Conservation (phyloP, 83 land plant species). For the Diphasiastrum complanatum region DNA sequence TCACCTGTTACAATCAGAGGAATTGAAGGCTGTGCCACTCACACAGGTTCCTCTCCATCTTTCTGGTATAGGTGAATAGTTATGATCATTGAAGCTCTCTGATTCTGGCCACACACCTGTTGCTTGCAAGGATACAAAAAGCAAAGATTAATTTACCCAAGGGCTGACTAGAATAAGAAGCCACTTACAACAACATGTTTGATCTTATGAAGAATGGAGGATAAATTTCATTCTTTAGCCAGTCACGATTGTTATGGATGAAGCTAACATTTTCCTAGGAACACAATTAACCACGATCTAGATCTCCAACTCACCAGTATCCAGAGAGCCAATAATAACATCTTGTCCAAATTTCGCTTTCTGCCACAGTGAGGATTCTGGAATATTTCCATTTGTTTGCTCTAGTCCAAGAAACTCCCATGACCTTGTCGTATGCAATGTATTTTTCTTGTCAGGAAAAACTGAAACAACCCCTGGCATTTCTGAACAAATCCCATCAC, state of each 20-base stretch:
- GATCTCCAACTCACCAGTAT: constrained; percentile 34
- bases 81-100: constrained; percentile 58
- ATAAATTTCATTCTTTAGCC: no score
- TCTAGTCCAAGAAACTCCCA: constrained; percentile 52
- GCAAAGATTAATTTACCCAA: not conserved
- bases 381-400: constrained; percentile 8
- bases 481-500: constrained; percentile 45
- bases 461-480: constrained; percentile 53
- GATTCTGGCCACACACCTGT: constrained; percentile 77
- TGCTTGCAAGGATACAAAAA: not conserved
- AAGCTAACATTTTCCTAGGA: no score
- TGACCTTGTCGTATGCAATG: constrained; percentile 70
- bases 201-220: no score
- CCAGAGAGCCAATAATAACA: constrained; percentile 47
- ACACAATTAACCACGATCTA: no score
- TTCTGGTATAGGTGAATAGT: constrained; percentile 48
- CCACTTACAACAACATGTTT: no score
- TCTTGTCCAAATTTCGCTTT: constrained; percentile 26
- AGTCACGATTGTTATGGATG: no score
- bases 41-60: constrained; percentile 64
- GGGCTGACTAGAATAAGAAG: no score
- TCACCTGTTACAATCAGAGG: constrained; percentile 60
- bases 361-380: not conserved
- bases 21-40: constrained; percentile 46
- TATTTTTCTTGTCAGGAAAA: constrained; percentile 35